Conservation (phyloP, 2,329 filamentous ascomycete genomes). For the Eutypella sp. region DNA sequence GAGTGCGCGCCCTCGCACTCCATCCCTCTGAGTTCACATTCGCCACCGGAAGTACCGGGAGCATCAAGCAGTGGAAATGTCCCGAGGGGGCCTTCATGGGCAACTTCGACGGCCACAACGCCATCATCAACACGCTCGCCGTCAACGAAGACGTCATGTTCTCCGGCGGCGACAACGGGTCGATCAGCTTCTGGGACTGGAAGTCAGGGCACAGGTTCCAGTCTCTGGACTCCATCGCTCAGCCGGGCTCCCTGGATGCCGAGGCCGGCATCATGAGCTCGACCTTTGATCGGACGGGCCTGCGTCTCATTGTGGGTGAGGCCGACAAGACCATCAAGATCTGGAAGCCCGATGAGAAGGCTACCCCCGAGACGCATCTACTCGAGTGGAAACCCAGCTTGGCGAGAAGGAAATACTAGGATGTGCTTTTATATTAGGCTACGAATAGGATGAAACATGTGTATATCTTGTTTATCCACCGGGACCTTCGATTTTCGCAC, state of each 20-base stretch:
- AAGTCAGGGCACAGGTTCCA: slow-evolving; percentile 94
- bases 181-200: slow-evolving; percentile 98
- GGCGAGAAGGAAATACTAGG: slow-evolving; percentile 68
- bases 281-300: slow-evolving; percentile 82
- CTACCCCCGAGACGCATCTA: slow-evolving; percentile 86
- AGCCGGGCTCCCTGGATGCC: slow-evolving; percentile 89
- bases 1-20: slow-evolving; percentile 75
- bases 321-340: slow-evolving; percentile 98
- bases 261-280: slow-evolving; percentile 94
- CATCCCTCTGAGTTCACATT: slow-evolving; percentile 97
- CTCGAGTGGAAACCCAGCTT: slow-evolving; percentile 86
- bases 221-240: slow-evolving; percentile 81
- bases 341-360: slow-evolving; percentile 90
- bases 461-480: no score
- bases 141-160: slow-evolving; percentile 95
- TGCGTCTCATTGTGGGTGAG: slow-evolving; percentile 89
- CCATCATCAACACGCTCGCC: slow-evolving; percentile 89
- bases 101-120: slow-evolving; percentile 94
- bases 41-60: slow-evolving; percentile 82
- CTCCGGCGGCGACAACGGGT: slow-evolving; percentile 92
- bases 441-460: no score
- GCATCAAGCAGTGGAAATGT: slow-evolving; percentile 99
- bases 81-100: slow-evolving; percentile 98
- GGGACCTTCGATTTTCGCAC: no score
- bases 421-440: no score